These are phyloP conservation scores for Ampelocalamus luodianensis DNA, from an alignment of 176 grass and related monocot genomes.

Conservation along the genomic window DNA sequence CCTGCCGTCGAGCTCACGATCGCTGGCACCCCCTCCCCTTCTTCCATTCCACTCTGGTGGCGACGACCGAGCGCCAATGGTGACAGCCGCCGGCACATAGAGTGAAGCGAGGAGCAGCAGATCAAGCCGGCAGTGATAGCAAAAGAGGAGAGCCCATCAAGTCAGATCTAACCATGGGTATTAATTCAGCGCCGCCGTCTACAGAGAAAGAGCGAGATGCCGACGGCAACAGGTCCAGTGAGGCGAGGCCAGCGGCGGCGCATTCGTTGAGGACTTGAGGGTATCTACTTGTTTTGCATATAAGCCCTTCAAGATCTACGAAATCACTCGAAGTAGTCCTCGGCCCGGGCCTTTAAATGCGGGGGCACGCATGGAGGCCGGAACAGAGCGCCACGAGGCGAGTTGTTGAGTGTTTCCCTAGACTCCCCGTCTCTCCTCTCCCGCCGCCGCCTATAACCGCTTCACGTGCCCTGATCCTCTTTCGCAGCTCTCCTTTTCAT, in stretches of 20 bases:
- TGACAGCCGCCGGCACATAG: not conserved
- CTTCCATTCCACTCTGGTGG: not conserved
- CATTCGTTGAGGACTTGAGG: not conserved
- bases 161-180: not conserved
- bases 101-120: not conserved
- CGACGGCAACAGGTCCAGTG: slow-evolving; percentile 1
- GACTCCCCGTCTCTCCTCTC: slow-evolving; percentile 34
- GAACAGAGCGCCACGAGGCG: slow-evolving; percentile 51
- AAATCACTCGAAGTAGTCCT: not conserved
- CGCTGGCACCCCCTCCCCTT: not conserved
- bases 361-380: slow-evolving; percentile 49
- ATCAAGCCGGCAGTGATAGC: not conserved
- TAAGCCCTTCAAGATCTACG: not conserved
- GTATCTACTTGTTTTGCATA: not conserved
- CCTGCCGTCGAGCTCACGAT: not conserved
- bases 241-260: not conserved
- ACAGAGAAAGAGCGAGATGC: not conserved
- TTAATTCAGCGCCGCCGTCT: not conserved
- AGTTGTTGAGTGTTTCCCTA: slow-evolving; percentile 43
- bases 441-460: slow-evolving; percentile 48
- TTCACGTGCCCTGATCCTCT: slow-evolving; percentile 46
- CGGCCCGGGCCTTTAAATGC: slow-evolving; percentile 54
- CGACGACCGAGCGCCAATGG: not conserved
- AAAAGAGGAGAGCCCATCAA: not conserved
- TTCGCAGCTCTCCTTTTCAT: slow-evolving; percentile 9